Conservation (phyloP, 768 basidiomycete species). For the Amanita pallidorosea region DNA sequence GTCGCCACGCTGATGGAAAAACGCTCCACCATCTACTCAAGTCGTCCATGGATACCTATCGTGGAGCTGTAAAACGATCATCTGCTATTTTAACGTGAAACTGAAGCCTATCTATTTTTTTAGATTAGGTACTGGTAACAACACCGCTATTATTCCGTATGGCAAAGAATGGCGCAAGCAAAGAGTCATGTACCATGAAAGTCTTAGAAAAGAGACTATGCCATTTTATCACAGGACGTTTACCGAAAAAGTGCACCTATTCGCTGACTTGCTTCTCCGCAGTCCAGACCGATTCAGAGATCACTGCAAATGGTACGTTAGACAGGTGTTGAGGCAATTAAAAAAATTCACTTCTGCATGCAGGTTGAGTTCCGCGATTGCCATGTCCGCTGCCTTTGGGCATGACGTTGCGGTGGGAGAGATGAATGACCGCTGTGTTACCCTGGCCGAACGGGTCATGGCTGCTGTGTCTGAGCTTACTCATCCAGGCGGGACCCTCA, state of each 20-base stretch:
- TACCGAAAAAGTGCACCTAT: neutral
- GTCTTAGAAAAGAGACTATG: neutral
- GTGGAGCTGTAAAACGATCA: conserved; percentile 10
- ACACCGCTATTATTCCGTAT: conserved; percentile 4
- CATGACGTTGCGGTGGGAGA: conserved; percentile 12
- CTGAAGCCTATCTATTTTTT: neutral
- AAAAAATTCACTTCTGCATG: neutral
- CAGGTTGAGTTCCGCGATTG: conserved; percentile 22
- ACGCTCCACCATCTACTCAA: conserved; percentile 16
- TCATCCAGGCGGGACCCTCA: conserved; percentile 13
- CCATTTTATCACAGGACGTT: neutral
- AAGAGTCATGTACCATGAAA: conserved; percentile 1
- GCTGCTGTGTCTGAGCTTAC: neutral
- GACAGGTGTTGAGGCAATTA: no score
- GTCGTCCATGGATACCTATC: conserved; percentile 13
- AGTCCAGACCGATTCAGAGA: neutral
- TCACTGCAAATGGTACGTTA: neutral
- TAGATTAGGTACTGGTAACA: conserved; percentile 10
- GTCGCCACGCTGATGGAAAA: conserved; percentile 17
- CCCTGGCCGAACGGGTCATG: conserved; percentile 11
- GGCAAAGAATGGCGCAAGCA: neutral
- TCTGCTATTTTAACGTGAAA: neutral
- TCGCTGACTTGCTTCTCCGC: neutral
- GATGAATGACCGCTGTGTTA: conserved; percentile 12
- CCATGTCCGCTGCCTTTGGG: conserved; percentile 26